Evolutionary conservation across 768 basidiomycete genomes (phyloP).

Genomic region (Lentinus tigrinus): DNA sequence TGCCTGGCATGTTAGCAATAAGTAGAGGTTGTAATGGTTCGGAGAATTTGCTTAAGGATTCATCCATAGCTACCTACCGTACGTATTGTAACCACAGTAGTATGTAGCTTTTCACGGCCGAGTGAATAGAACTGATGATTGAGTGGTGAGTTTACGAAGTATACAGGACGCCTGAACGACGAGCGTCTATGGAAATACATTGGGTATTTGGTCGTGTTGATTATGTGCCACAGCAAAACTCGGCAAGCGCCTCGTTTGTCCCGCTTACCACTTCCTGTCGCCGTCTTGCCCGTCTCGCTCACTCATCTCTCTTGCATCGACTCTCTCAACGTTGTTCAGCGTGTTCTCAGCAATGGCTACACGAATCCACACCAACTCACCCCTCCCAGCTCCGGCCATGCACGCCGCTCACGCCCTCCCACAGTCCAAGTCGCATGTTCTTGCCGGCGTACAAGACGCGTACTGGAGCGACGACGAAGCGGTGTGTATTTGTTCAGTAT

Average conservation of each 20-base stretch:
- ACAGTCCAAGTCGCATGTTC: constrained; percentile 82
- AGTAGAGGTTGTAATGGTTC: too few species aligned
- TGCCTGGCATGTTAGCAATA: too few species aligned
- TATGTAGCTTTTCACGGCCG: too few species aligned
- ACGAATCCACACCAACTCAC: constrained; percentile 58
- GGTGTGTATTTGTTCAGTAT: constrained; percentile 41
- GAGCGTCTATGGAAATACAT: constrained; percentile 10
- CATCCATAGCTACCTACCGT: too few species aligned
- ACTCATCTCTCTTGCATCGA: constrained; percentile 6
- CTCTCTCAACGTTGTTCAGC: not conserved
- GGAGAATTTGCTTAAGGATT: too few species aligned
- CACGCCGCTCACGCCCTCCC: constrained; percentile 68
- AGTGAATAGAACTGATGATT: too few species aligned
- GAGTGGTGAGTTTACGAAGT: too few species aligned
- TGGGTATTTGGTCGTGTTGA: constrained; percentile 28
- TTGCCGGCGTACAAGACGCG: constrained; percentile 93
- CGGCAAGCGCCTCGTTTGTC: constrained; percentile 26
- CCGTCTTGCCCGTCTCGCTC: constrained; percentile 11
- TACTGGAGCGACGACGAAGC: constrained; percentile 94
- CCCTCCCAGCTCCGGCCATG: constrained; percentile 71
- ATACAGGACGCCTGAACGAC: too few species aligned
- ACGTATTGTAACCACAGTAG: too few species aligned
- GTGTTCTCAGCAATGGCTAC: constrained; percentile 51
- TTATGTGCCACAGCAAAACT: constrained; percentile 23
- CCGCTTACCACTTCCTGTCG: constrained; percentile 22